Evolutionary conservation across 2,329 filamentous ascomycete genomes (phyloP), one percentile per base, ranked within the genome.

Genomic region (Neurospora crassa): DNA sequence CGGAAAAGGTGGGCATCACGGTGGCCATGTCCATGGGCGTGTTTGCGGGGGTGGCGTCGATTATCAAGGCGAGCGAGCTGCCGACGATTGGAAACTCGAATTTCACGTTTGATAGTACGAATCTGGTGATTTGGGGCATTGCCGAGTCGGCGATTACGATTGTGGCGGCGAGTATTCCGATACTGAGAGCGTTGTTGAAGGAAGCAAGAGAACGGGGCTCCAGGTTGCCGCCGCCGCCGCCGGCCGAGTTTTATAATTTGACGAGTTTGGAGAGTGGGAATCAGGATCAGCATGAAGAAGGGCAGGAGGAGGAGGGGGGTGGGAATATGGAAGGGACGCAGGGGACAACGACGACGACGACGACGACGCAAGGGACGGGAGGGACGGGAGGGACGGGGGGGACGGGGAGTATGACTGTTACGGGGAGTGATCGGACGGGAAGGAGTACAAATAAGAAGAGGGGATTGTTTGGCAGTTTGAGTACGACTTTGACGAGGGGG

Each of bases 11-110:
- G 16, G 81, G 82, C 4, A 81, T 82, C 0, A 74, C 79, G 11
- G 73, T 81, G 1, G 82, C 82, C 10, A 83, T 84, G 82, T 82
- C 80, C 73, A 80, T 83, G 76, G 82, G 82, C 1, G 71, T 83
- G 2, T 81, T 83, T 40, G 77, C 77, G 0, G 77, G 76, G 5
- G 68, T 76, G 4, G 76, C 74, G 7, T 74, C 74, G 16, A 72
- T 78, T 11, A 72, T 75, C 20, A 78, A 77, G 45, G 74, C 75
- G 1, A 76, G 74, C 5, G 74, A 74, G 24, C 72, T 78, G 1
- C 76, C 76, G 3, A 72, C 73, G 24, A 75, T 77, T 63, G 70
- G 69, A 10, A 72, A 76, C 42, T 69, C 72, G 2, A 73, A 70
- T 63, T 76, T 76, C 47, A 76, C 74, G 16, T 73, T 73, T 14